These are phyloP conservation scores for Ogataea siamensis DNA, from an alignment of 805 yeast species.

Conservation along the genomic window DNA sequence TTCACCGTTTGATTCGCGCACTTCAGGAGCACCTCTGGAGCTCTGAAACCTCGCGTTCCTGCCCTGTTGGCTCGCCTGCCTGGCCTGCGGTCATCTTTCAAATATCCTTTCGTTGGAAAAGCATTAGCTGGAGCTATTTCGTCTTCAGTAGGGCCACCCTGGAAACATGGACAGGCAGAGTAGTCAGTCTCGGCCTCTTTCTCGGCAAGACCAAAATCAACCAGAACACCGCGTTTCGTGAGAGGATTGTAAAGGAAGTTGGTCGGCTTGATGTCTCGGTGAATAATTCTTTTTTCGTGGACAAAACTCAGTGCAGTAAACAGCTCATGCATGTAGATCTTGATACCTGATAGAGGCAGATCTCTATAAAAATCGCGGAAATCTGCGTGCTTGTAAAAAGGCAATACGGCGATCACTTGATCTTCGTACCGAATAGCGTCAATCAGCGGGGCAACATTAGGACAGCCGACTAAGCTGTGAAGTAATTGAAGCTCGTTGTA, in stretches of 20 bases:
- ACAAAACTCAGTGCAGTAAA: constrained; percentile 73
- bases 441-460: constrained; percentile 80
- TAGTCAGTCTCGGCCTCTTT: constrained; percentile 37
- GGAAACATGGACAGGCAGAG: constrained; percentile 55
- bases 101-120: constrained; percentile 57
- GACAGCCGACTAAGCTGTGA: constrained; percentile 63
- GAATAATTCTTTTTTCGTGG: constrained; percentile 79
- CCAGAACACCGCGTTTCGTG: constrained; percentile 72
- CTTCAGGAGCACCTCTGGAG: constrained; percentile 88
- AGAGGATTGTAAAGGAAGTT: constrained; percentile 69
- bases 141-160: constrained; percentile 34
- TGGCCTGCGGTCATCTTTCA: constrained; percentile 83
- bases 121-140: constrained; percentile 39
- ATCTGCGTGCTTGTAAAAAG: constrained; percentile 87
- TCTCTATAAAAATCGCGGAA: constrained; percentile 84
- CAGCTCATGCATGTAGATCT: constrained; percentile 74
- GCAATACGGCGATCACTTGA: constrained; percentile 89
- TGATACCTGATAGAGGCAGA: constrained; percentile 75
- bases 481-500: constrained; percentile 81
- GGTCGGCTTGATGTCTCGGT: constrained; percentile 84
- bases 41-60: constrained; percentile 92
- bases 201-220: constrained; percentile 93
- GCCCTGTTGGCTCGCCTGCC: constrained; percentile 95
- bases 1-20: constrained; percentile 80
- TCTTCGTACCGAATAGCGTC: constrained; percentile 87